A percentile compares a stretch with the other conserved stretches of the same genome.
Evolutionary conservation across 1,284 basidiomycete genomes (phyloP).

Genomic region (Paramarasmius palmivorus): DNA sequence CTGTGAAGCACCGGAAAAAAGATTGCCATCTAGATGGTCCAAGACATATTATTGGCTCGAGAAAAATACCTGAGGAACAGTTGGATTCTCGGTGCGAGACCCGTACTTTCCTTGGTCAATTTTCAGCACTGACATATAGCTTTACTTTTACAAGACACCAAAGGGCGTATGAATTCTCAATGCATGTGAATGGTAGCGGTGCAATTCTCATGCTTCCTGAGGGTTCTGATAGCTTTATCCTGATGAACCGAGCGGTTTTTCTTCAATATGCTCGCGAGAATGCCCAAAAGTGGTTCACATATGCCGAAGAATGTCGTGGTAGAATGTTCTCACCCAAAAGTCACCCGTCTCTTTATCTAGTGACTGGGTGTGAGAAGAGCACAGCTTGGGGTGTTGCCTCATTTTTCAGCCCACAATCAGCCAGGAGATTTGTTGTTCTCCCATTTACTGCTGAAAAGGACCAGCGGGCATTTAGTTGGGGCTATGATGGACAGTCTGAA

Average conservation of each 20-base stretch:
- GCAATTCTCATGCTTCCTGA: slow-evolving; percentile 13
- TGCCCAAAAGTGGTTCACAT: slow-evolving; percentile 12
- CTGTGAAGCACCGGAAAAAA: slow-evolving; percentile 6
- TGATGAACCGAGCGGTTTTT: slow-evolving; percentile 3
- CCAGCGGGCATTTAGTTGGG: too few species aligned
- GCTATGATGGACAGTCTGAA: too few species aligned
- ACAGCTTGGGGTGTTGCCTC: slow-evolving; percentile 12
- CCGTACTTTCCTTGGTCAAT: too few species aligned
- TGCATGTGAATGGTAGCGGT: slow-evolving; percentile 7
- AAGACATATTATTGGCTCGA: neutral
- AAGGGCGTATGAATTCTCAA: slow-evolving; percentile 7
- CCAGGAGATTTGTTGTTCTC: too few species aligned
- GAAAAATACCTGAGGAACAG: neutral
- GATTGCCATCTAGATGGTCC: slow-evolving; percentile 8
- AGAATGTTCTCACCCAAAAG: neutral
- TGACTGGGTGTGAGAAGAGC: slow-evolving; percentile 13
- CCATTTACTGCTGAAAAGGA: too few species aligned
- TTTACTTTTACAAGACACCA: neutral
- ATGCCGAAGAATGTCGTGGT: slow-evolving; percentile 8
- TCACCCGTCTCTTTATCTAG: slow-evolving; percentile 12
- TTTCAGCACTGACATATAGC: too few species aligned
- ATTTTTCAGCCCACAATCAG: too few species aligned
- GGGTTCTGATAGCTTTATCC: slow-evolving; percentile 4
- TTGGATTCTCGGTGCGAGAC: neutral
- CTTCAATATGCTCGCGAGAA: slow-evolving; percentile 7